phyloP scores from a whole-genome alignment of 2,329 filamentous ascomycete genomes.

The Scytalidium sp. region DNA sequence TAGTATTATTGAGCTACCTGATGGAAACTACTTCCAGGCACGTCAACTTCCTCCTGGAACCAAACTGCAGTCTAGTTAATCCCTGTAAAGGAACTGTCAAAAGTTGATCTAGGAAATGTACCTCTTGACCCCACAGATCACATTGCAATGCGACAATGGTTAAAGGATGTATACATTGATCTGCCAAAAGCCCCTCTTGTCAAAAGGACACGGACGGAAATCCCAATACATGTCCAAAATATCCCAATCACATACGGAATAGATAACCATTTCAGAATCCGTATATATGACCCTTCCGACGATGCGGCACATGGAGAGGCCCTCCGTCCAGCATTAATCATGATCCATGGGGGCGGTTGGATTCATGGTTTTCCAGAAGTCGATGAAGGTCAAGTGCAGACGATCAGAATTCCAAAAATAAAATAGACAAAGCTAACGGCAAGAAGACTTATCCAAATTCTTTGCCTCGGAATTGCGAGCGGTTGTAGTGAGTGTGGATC shows the following conservation, averaged over 20 bases:
- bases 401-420: background rate
- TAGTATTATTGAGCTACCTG: background rate
- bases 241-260: background rate
- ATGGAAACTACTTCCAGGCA: background rate
- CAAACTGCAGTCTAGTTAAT: background rate
- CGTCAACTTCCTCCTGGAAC: background rate
- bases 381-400: background rate
- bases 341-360: background rate
- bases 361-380: background rate
- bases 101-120: background rate
- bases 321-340: background rate
- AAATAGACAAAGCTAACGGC: background rate
- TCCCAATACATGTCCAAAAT: background rate
- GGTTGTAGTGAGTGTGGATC: constrained; percentile 39
- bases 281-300: background rate
- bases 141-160: background rate
- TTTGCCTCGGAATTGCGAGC: constrained; percentile 26
- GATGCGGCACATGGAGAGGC: background rate
- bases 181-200: background rate
- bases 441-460: background rate
- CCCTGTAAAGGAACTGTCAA: background rate
- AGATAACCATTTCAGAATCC: background rate
- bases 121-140: background rate
- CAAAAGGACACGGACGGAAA: background rate
- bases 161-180: background rate